phyloP scores from a whole-genome alignment of 176 grass and related monocot species.

The Aegilops tauschii region DNA sequence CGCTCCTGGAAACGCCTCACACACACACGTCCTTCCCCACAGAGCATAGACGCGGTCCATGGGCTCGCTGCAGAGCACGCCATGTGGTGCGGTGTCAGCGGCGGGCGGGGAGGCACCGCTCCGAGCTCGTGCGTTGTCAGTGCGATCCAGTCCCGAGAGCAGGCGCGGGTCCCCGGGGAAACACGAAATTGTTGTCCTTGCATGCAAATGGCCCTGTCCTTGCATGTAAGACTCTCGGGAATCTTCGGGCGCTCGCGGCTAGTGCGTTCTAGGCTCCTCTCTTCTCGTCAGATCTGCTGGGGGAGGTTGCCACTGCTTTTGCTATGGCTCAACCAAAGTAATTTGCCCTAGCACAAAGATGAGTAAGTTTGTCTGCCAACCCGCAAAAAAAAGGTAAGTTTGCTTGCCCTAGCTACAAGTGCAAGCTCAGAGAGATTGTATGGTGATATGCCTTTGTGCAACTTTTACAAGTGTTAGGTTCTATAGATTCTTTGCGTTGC shows the following conservation, averaged over 20 bases:
- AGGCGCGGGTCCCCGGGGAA: neutral
- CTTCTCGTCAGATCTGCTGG: neutral
- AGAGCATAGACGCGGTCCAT: conserved; percentile 25
- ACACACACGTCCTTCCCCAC: neutral
- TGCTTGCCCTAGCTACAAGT: too few relatives aligned
- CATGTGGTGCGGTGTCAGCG: neutral
- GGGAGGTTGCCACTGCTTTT: too few relatives aligned
- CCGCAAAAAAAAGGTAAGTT: too few relatives aligned
- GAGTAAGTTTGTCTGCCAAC: too few relatives aligned
- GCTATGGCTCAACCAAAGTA: too few relatives aligned
- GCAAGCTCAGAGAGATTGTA: too few relatives aligned
- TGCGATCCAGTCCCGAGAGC: neutral
- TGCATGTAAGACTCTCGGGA: conserved; percentile 7
- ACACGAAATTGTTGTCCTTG: neutral
- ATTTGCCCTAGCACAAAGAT: too few relatives aligned
- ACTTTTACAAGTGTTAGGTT: too few relatives aligned
- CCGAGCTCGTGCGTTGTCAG: neutral
- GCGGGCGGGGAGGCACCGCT: neutral
- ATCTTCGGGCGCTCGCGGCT: neutral
- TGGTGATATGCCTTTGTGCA: too few relatives aligned
- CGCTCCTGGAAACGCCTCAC: conserved; percentile 17
- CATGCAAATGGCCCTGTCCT: conserved; percentile 10
- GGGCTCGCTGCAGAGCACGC: neutral
- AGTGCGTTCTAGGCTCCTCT: neutral
- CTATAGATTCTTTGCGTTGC: too few relatives aligned